Conservation (phyloP, 2,329 filamentous ascomycete species). For the Thielaviopsis populi region DNA sequence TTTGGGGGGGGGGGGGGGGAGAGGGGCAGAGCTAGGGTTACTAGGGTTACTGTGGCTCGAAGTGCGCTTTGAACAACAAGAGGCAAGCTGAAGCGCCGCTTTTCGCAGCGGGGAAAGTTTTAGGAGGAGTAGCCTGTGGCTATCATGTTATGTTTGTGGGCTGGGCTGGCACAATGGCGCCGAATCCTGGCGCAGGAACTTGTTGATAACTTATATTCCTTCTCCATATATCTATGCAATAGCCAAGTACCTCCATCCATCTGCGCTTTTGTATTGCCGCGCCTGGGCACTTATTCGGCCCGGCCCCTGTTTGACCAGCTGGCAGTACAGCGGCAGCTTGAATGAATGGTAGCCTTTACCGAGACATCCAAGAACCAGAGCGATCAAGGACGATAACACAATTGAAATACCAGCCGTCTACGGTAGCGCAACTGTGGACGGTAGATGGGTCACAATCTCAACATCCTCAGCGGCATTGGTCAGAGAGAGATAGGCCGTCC, state of each 20-base stretch:
- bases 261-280: background rate
- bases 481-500: slow-evolving; percentile 91
- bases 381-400: no score
- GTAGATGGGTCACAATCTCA: background rate
- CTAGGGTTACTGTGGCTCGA: no score
- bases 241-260: background rate
- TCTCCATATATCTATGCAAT: background rate
- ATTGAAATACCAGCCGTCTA: background rate
- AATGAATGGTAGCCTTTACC: background rate
- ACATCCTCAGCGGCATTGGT: slow-evolving; percentile 72
- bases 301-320: slow-evolving; percentile 5
- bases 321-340: background rate
- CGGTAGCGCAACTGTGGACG: background rate
- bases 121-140: background rate
- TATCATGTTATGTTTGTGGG: background rate
- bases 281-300: background rate
- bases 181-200: background rate
- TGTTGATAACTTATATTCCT: background rate
- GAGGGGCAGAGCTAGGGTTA: background rate
- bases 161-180: background rate
- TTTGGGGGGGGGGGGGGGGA: background rate
- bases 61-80: background rate
- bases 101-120: background rate
- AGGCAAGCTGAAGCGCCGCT: background rate
- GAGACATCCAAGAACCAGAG: background rate